These are phyloP conservation scores for Candida albicans DNA, from an alignment of 1,139 yeast genomes.

Conservation along the genomic window DNA sequence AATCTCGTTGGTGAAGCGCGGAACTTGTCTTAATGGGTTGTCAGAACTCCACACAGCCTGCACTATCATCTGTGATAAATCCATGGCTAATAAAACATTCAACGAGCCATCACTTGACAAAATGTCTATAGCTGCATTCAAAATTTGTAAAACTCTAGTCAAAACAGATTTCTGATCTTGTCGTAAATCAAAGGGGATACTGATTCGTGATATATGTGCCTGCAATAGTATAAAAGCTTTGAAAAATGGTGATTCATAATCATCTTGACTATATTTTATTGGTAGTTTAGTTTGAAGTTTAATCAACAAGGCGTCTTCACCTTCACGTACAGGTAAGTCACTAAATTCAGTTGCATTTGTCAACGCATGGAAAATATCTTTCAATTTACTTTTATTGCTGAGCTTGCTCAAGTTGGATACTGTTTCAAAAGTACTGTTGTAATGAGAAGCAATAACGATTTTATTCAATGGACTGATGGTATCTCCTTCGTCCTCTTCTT, in stretches of 20 bases:
- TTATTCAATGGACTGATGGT: conserved; percentile 62
- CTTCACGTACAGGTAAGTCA: conserved; percentile 55
- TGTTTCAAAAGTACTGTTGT: conserved; percentile 62
- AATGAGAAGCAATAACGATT: conserved; percentile 73
- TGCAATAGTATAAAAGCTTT: conserved; percentile 78
- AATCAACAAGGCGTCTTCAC: conserved; percentile 51
- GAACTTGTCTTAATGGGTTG: conserved; percentile 78
- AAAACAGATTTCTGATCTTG: conserved; percentile 58
- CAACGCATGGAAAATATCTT: conserved; percentile 64
- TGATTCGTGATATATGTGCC: conserved; percentile 72
- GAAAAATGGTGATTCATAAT: conserved; percentile 52
- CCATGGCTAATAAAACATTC: conserved; percentile 83
- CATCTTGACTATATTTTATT: conserved; percentile 45
- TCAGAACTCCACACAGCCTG: conserved; percentile 89
- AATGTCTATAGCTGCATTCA: conserved; percentile 72
- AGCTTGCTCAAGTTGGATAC: conserved; percentile 61
- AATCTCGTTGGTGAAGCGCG: conserved; percentile 56
- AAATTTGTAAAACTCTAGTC: conserved; percentile 46
- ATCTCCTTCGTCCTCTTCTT: conserved; percentile 41
- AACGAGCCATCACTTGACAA: conserved; percentile 78
- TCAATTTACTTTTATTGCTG: conserved; percentile 55
- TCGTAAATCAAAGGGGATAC: conserved; percentile 54
- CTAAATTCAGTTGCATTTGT: conserved; percentile 74
- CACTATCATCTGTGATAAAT: conserved; percentile 81
- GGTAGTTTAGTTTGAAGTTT: conserved; percentile 63